Base-by-base conservation (phyloP, 2,329 filamentous ascomycete species). In the Talaromyces sp. region DNA sequence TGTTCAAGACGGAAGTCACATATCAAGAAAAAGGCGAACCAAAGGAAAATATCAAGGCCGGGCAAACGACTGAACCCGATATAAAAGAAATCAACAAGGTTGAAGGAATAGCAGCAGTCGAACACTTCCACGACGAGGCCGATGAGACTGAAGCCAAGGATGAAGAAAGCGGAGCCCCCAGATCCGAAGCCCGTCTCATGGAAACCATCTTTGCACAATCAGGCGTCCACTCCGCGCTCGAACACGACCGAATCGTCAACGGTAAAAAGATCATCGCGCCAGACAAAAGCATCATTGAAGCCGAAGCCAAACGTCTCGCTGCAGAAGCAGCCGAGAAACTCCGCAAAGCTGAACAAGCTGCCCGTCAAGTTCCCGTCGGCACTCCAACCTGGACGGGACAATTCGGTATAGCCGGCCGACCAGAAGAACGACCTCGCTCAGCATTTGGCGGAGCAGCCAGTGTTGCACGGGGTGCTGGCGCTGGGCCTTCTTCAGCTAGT, bases 381-480 rank as follows among this genome's bases (percentile, higher is more conserved):
- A 92, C 91, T 0, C 91, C 95, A 9, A 97, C 94, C 0, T 98
- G 94, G 94, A 98, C 94, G 0, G 94, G 95, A 1, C 87, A 90
- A 70, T 87, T 90, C 56, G 94, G 94, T 10, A 85, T 89, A 59
- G 88, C 88, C 4, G 94, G 93, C 1, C 84, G 90, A 41, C 61
- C 61, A 7, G 85, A 87, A 31, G 82, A 62, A 35, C 45, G 31
- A 81, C 65, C 81, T 75, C 66, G 75, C 70, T 83, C 83, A 0
- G 78, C 78, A 24, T 83, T 77, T 66, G 75, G 74, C n/a, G 73
- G 72, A 57, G 66, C 74, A 56, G 71, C 75, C 64, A 75, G 76
- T 69, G 70, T 71, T 33, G 70, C 77, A 49, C 74, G 78, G 47
- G 72, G 76, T 43, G 73, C 70, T n/a, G 69, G 70, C 2, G 73